Evolutionary conservation across 2,329 filamentous ascomycete species (phyloP).

Genomic region (Stagonosporopsis tanaceti): DNA sequence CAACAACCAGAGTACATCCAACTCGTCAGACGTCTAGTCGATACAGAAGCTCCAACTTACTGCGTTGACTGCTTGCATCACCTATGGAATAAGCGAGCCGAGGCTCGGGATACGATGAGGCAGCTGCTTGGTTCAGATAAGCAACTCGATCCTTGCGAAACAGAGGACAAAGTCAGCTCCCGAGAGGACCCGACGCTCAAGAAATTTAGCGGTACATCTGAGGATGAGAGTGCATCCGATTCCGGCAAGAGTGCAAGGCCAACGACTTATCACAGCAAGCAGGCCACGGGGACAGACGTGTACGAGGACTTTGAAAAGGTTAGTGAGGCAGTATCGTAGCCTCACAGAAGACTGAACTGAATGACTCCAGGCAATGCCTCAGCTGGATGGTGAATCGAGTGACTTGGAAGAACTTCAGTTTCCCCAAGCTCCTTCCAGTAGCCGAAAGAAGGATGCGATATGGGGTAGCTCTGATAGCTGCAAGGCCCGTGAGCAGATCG

Average conservation of each 20-base stretch:
- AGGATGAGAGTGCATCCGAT: background rate
- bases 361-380: background rate
- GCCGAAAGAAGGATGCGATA: background rate
- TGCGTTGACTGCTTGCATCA: slow-evolving; percentile 9
- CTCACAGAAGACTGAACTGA: background rate
- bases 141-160: background rate
- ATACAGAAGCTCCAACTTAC: background rate
- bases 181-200: background rate
- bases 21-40: background rate
- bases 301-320: background rate
- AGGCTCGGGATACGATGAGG: background rate
- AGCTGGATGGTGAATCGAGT: slow-evolving; percentile 6
- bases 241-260: background rate
- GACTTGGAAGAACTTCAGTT: background rate
- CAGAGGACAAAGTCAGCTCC: no score
- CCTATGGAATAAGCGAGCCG: slow-evolving; percentile 7
- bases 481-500: background rate
- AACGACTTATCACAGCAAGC: background rate
- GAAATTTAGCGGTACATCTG: background rate
- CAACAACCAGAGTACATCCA: background rate
- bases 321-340: background rate
- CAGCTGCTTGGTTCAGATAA: background rate
- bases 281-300: background rate
- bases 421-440: background rate
- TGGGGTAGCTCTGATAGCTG: background rate